phyloP scores from a whole-genome alignment of 73 alveolate genomes.

The Paramecium caudatum region DNA sequence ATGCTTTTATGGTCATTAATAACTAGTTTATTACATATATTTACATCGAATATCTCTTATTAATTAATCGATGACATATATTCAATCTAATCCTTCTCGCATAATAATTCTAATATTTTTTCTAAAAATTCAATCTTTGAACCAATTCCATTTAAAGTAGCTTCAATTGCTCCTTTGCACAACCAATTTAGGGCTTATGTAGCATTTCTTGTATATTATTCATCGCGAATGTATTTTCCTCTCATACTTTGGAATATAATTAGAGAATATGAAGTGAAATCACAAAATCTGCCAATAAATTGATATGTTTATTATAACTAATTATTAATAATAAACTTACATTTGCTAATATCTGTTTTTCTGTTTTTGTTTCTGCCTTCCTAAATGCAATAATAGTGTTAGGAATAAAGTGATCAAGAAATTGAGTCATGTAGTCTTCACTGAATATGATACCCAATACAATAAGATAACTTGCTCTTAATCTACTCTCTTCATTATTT shows the following conservation, averaged over 20 bases:
- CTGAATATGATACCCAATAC: slow-evolving; percentile 88
- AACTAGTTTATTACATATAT: background rate
- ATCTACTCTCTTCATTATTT: slow-evolving; percentile 88
- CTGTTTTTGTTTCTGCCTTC: slow-evolving; percentile 75
- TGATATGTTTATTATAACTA: slow-evolving; percentile 67
- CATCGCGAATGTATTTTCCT: slow-evolving; percentile 83
- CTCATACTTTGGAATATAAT: slow-evolving; percentile 61
- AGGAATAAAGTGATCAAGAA: slow-evolving; percentile 87
- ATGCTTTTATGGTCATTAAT: background rate
- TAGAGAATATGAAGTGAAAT: slow-evolving; percentile 72
- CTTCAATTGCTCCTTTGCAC: slow-evolving; percentile 81
- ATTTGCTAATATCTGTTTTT: slow-evolving; percentile 76
- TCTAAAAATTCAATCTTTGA: slow-evolving; percentile 67
- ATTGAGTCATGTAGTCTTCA: slow-evolving; percentile 95
- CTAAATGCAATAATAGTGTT: slow-evolving; percentile 78
- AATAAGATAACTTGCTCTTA: slow-evolving; percentile 91
- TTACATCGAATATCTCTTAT: background rate
- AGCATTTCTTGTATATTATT: slow-evolving; percentile 84
- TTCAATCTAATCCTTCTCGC: background rate
- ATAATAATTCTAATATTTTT: slow-evolving; percentile 32
- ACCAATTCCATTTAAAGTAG: slow-evolving; percentile 84
- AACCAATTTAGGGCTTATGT: slow-evolving; percentile 80
- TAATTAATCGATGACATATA: background rate
- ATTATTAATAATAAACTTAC: slow-evolving; percentile 54
- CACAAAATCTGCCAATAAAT: slow-evolving; percentile 79